These are phyloP conservation scores for Clonostachys byssicola DNA, from an alignment of 2,329 filamentous ascomycete genomes.

Conservation along the genomic window DNA sequence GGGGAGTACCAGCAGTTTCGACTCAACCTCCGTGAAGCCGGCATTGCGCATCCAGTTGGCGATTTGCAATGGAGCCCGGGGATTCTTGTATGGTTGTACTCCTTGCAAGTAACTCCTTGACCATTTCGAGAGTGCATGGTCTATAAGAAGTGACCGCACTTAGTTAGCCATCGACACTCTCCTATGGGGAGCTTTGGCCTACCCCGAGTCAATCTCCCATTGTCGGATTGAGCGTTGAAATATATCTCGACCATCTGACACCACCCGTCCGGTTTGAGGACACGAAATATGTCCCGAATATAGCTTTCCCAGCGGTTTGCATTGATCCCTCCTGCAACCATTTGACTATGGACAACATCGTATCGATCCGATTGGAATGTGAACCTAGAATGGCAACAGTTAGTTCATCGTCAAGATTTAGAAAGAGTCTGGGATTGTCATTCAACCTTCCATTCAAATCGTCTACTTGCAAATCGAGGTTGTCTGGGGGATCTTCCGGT, in stretches of 20 bases:
- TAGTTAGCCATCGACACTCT: too few relatives aligned
- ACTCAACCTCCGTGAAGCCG: slow-evolving; percentile 66
- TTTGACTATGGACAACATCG: slow-evolving; percentile 78
- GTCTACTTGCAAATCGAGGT: slow-evolving; percentile 69
- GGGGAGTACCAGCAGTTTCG: slow-evolving; percentile 60
- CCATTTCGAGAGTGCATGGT: slow-evolving; percentile 64
- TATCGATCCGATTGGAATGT: slow-evolving; percentile 69
- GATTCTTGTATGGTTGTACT: slow-evolving; percentile 61
- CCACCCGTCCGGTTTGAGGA: slow-evolving; percentile 76
- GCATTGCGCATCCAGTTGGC: slow-evolving; percentile 52
- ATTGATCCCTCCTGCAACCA: slow-evolving; percentile 69
- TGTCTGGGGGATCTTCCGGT: slow-evolving; percentile 59
- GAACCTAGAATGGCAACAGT: slow-evolving; percentile 34
- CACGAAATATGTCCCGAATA: slow-evolving; percentile 67
- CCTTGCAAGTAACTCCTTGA: slow-evolving; percentile 60
- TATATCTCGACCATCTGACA: slow-evolving; percentile 87
- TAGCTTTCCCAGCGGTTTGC: slow-evolving; percentile 70
- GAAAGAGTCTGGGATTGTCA: background rate
- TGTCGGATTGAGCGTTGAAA: slow-evolving; percentile 80
- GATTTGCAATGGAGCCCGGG: slow-evolving; percentile 58
- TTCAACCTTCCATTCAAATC: slow-evolving; percentile 57
- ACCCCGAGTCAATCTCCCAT: slow-evolving; percentile 68
- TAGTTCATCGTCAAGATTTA: background rate
- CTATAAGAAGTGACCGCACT: slow-evolving; percentile 19
- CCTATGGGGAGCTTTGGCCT: slow-evolving; percentile 11